Conservation (phyloP, 306 rosid species). For the Castanea crenata region DNA sequence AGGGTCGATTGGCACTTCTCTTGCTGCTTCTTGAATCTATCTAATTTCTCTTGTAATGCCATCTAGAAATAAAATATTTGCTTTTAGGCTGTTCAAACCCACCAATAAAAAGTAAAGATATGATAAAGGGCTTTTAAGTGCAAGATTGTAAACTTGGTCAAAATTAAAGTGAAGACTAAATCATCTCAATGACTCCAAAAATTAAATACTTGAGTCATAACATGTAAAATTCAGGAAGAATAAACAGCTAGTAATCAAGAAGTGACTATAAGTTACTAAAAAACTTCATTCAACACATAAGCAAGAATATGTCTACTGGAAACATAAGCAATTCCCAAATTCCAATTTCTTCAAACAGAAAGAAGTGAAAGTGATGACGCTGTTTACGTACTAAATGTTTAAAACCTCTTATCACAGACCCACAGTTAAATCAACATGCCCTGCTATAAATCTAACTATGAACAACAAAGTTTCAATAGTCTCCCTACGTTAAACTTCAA, state of each 20-base stretch:
- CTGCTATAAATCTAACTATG: background rate
- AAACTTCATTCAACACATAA: background rate
- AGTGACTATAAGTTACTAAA: background rate
- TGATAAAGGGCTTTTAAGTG: background rate
- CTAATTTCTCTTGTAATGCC: slow-evolving; percentile 61
- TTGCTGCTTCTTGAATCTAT: slow-evolving; percentile 74
- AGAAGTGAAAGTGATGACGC: background rate
- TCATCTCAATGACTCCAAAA: background rate
- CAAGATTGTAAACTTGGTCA: background rate
- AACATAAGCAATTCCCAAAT: background rate
- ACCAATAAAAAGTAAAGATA: background rate
- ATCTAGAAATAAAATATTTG: slow-evolving; percentile 29
- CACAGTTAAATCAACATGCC: background rate
- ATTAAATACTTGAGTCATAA: background rate
- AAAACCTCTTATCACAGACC: background rate
- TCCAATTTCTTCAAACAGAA: background rate
- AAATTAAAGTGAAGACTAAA: background rate
- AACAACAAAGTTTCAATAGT: background rate
- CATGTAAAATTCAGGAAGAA: background rate
- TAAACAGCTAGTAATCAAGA: background rate
- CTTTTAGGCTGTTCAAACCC: background rate
- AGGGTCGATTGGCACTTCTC: slow-evolving; percentile 64
- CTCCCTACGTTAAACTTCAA: background rate
- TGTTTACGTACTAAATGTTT: background rate
- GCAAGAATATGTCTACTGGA: background rate